These are phyloP conservation scores for Coniophora puteana DNA, from an alignment of 1,284 basidiomycete genomes.

Conservation along the genomic window DNA sequence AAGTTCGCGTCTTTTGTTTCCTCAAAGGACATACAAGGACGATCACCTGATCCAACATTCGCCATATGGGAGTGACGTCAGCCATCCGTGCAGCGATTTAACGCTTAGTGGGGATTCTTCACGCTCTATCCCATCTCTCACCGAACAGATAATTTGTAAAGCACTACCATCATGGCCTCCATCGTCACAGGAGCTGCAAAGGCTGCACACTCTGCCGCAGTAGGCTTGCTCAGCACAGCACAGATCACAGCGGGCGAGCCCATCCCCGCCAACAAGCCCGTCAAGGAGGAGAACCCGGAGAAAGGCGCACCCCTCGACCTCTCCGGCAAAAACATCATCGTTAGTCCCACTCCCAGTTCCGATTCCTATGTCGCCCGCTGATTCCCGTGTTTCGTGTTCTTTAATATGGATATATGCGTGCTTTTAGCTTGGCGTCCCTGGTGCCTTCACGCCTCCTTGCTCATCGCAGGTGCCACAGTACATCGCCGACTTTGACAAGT, in stretches of 20 bases:
- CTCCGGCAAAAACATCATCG: slow-evolving; percentile 68
- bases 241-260: slow-evolving; percentile 48
- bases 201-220: slow-evolving; percentile 51
- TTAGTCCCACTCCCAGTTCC: slow-evolving; percentile 39
- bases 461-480: slow-evolving; percentile 49
- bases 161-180: slow-evolving; percentile 42
- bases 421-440: slow-evolving; percentile 39
- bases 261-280: slow-evolving; percentile 44
- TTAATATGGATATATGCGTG: background rate
- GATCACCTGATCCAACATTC: too few relatives aligned
- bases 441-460: slow-evolving; percentile 44
- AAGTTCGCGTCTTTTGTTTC: too few relatives aligned
- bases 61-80: too few relatives aligned
- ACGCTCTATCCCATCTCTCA: too few relatives aligned
- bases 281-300: slow-evolving; percentile 56
- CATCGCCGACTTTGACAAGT: slow-evolving; percentile 46
- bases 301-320: slow-evolving; percentile 48
- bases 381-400: slow-evolving; percentile 37
- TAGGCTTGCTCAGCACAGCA: slow-evolving; percentile 41
- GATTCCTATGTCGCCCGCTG: slow-evolving; percentile 42
- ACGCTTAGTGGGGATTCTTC: too few relatives aligned
- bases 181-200: slow-evolving; percentile 41
- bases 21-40: too few relatives aligned
- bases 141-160: too few relatives aligned
- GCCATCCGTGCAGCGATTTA: too few relatives aligned